phyloP scores from a whole-genome alignment of 805 yeast species.

The Schwanniomyces polymorphus region DNA sequence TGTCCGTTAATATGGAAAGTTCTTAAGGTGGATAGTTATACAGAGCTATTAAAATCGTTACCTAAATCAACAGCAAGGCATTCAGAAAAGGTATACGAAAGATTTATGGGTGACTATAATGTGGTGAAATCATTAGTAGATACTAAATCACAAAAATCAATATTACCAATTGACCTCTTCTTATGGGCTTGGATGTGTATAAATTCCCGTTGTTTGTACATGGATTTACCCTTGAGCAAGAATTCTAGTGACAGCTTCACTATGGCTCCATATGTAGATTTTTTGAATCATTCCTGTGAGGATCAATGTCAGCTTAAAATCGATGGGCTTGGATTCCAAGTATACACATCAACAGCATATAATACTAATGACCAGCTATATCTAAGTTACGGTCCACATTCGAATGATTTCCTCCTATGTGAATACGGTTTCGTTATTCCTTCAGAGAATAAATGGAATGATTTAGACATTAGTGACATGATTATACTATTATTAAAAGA shows the following conservation, averaged over 20 bases:
- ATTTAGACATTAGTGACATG: constrained; percentile 57
- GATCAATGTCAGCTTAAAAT: constrained; percentile 55
- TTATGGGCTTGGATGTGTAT: constrained; percentile 83
- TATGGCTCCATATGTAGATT: constrained; percentile 89
- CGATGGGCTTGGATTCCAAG: constrained; percentile 52
- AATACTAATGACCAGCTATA: constrained; percentile 55
- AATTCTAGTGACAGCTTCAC: constrained; percentile 69
- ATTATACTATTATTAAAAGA: constrained; percentile 36
- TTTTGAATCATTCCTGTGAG: constrained; percentile 68
- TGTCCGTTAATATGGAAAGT: constrained; percentile 69
- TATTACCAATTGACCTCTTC: constrained; percentile 29
- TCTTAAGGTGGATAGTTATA: constrained; percentile 19
- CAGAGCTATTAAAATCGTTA: constrained; percentile 33
- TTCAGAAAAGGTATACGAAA: constrained; percentile 37
- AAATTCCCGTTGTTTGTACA: constrained; percentile 87
- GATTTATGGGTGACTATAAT: constrained; percentile 48
- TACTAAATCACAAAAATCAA: constrained; percentile 5
- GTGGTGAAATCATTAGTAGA: constrained; percentile 27
- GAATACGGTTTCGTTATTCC: constrained; percentile 82
- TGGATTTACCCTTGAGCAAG: constrained; percentile 59
- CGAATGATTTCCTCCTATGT: constrained; percentile 74
- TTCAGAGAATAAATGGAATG: constrained; percentile 62
- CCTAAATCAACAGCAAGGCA: constrained; percentile 46
- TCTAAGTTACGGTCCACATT: constrained; percentile 86
- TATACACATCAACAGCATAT: constrained; percentile 30